Conservation (phyloP, 768 basidiomycete species). For the Melanogaster broomeanus region DNA sequence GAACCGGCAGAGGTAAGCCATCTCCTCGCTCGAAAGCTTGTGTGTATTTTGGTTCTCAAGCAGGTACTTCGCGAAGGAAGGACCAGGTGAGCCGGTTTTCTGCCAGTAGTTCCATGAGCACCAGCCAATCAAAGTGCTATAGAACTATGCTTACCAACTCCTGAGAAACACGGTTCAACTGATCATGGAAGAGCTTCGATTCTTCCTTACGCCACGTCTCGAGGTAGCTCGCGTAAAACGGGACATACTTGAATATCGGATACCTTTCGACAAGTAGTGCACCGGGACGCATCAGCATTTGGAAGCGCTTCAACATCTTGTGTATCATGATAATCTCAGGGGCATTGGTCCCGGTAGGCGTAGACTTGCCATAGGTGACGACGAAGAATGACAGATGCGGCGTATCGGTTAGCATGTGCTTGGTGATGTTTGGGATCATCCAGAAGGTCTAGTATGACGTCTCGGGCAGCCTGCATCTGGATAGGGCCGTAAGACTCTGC, state of each 20-base stretch:
- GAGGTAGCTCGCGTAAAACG: conserved; percentile 62
- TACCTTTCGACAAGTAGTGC: conserved; percentile 36
- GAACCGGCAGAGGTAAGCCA: conserved; percentile 63
- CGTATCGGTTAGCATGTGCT: conserved; percentile 51
- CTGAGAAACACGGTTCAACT: conserved; percentile 45
- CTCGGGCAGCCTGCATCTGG: conserved; percentile 39
- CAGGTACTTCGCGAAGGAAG: conserved; percentile 59
- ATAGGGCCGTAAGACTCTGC: conserved; percentile 50
- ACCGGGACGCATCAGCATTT: conserved; percentile 38
- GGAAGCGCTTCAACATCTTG: conserved; percentile 36
- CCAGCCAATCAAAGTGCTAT: not conserved
- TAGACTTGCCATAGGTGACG: conserved; percentile 36
- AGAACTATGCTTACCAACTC: conserved; percentile 39
- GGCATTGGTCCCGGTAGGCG: conserved; percentile 29
- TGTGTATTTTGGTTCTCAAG: conserved; percentile 56
- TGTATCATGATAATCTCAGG: conserved; percentile 36
- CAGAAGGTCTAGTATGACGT: conserved; percentile 34
- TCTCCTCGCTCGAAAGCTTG: conserved; percentile 56
- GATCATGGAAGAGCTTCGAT: conserved; percentile 52
- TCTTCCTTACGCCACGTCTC: conserved; percentile 58
- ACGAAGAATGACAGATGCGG: conserved; percentile 38
- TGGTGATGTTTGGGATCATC: conserved; percentile 45
- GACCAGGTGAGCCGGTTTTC: conserved; percentile 24
- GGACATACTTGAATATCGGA: conserved; percentile 48
- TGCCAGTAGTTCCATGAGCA: conserved; percentile 8